Conservation (phyloP, 805 yeast species). For the Ogataea parapolymorpha region DNA sequence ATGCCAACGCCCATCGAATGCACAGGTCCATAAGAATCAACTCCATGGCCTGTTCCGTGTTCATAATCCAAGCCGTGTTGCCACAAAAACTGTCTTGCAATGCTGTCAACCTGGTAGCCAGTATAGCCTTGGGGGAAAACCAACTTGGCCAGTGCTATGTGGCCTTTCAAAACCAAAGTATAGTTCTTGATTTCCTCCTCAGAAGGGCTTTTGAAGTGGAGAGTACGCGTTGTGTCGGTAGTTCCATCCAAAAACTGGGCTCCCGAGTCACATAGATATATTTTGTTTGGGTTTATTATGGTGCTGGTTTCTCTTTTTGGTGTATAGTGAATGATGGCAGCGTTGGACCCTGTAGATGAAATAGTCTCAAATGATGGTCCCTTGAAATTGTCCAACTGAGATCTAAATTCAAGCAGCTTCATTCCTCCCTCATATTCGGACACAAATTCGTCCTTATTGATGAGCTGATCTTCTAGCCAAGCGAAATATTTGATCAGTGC, state of each 20-base stretch:
- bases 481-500: conserved; percentile 52
- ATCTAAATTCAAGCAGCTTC: conserved; percentile 54
- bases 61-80: conserved; percentile 52
- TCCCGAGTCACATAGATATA: conserved; percentile 58
- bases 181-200: conserved; percentile 46
- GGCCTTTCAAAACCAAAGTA: conserved; percentile 58
- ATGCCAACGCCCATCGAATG: conserved; percentile 67
- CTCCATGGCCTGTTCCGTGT: conserved; percentile 66
- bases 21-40: conserved; percentile 58
- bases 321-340: conserved; percentile 72
- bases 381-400: conserved; percentile 46
- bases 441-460: conserved; percentile 41
- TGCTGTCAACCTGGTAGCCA: conserved; percentile 51
- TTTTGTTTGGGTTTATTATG: conserved; percentile 48
- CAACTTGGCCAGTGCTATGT: conserved; percentile 45
- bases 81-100: conserved; percentile 62
- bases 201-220: conserved; percentile 50
- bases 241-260: conserved; percentile 63
- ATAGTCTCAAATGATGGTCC: conserved; percentile 75
- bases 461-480: conserved; percentile 54
- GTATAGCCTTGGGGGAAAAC: conserved; percentile 55
- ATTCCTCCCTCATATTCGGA: conserved; percentile 67
- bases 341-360: conserved; percentile 72
- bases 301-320: conserved; percentile 46
- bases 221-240: conserved; percentile 61